Percentiles rank a stretch among this genome's conserved stretches.
phyloP scores from a whole-genome alignment of 208 protist genomes.

The Endotrypanum monterogeii region DNA sequence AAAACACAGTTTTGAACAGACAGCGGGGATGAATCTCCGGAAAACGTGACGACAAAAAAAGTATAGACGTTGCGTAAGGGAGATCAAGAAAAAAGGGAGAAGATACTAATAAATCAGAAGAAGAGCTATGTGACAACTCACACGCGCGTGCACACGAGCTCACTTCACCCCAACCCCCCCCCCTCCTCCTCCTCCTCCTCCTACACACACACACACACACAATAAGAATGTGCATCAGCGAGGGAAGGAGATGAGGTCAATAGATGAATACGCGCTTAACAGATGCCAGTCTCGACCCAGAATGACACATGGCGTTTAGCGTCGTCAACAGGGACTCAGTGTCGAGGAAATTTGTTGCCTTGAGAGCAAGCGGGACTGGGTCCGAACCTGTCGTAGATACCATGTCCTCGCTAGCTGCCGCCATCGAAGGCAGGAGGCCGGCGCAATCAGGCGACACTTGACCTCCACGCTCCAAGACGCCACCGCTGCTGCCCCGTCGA shows the following conservation, averaged over 20 bases:
- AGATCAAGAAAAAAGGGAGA: no score
- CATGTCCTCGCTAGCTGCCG: slow-evolving; percentile 13
- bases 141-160: no score
- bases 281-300: slow-evolving; percentile 12
- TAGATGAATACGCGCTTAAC: slow-evolving; percentile 27
- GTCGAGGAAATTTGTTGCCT: background rate
- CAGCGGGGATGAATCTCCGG: no score
- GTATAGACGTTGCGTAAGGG: no score
- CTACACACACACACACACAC: no score
- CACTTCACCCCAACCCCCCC: no score
- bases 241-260: no score
- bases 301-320: slow-evolving; percentile 18
- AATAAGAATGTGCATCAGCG: no score
- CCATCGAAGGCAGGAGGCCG: background rate
- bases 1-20: background rate
- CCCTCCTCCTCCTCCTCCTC: no score
- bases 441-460: background rate
- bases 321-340: slow-evolving; percentile 18
- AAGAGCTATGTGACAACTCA: no score
- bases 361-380: background rate
- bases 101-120: no score
- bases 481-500: background rate
- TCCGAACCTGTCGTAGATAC: background rate
- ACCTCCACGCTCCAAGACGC: background rate
- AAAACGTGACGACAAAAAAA: no score